Evolutionary conservation across 805 yeast species (phyloP).

Genomic region (Candida corydali): DNA sequence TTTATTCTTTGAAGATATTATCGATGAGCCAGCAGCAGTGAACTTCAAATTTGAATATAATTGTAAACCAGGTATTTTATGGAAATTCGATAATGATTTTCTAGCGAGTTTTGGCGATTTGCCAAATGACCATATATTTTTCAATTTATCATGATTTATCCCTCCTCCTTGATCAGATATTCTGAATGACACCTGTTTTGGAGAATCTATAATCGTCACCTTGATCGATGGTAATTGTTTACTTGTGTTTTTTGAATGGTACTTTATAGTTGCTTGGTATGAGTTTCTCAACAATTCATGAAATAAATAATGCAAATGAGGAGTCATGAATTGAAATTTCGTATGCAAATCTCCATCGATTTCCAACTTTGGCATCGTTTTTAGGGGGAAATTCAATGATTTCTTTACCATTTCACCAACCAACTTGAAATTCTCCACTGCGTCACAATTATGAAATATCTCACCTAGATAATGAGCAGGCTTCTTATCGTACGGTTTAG

Average conservation of each 20-base stretch:
- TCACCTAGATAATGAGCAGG: constrained; percentile 66
- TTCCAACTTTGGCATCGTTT: constrained; percentile 65
- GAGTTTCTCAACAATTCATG: constrained; percentile 88
- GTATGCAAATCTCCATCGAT: constrained; percentile 71
- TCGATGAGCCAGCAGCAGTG: constrained; percentile 38
- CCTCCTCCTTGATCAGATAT: constrained; percentile 94
- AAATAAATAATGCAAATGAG: constrained; percentile 80
- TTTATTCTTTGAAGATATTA: constrained; percentile 16
- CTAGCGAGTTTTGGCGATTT: constrained; percentile 60
- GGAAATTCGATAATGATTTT: constrained; percentile 60
- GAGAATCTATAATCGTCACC: constrained; percentile 68
- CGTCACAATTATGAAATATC: constrained; percentile 75
- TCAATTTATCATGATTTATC: constrained; percentile 52
- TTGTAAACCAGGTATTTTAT: constrained; percentile 61
- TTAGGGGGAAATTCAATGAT: constrained; percentile 51
- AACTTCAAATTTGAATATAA: constrained; percentile 38
- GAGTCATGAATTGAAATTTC: constrained; percentile 76
- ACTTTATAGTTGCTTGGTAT: constrained; percentile 67
- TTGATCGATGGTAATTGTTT: constrained; percentile 63
- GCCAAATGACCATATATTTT: constrained; percentile 83
- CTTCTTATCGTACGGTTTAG: constrained; percentile 42
- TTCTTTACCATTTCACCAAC: constrained; percentile 50
- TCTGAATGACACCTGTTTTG: constrained; percentile 66
- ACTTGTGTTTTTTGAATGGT: constrained; percentile 24
- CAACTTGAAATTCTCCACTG: constrained; percentile 56